These are phyloP conservation scores for Bertia moriformis DNA, from an alignment of 2,329 filamentous ascomycete species.

Conservation along the genomic window DNA sequence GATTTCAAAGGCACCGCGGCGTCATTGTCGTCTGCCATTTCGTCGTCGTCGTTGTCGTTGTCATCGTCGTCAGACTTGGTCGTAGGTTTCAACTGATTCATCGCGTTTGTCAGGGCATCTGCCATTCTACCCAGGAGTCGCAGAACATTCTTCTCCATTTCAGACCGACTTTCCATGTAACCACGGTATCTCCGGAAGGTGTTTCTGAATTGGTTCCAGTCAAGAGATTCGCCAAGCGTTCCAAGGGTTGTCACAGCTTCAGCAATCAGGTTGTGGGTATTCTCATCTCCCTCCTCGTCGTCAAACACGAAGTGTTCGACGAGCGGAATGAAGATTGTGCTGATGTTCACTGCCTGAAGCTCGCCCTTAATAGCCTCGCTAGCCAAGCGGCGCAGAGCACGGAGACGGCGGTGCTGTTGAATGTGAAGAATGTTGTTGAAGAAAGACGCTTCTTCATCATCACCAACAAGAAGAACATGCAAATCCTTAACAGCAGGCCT, in stretches of 20 bases:
- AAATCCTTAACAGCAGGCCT: slow-evolving; percentile 42
- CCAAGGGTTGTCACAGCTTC: slow-evolving; percentile 51
- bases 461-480: slow-evolving; percentile 36
- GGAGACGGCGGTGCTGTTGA: slow-evolving; percentile 26
- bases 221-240: slow-evolving; percentile 40
- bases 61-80: slow-evolving; percentile 12
- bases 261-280: slow-evolving; percentile 47
- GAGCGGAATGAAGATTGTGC: slow-evolving; percentile 51
- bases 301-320: slow-evolving; percentile 62
- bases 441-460: slow-evolving; percentile 55
- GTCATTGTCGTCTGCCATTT: slow-evolving; percentile 2
- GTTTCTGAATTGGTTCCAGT: slow-evolving; percentile 54
- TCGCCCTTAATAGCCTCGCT: slow-evolving; percentile 33
- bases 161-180: slow-evolving; percentile 45
- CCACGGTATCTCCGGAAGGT: slow-evolving; percentile 49
- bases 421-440: slow-evolving; percentile 57
- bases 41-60: slow-evolving; percentile 2
- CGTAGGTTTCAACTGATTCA: slow-evolving; percentile 6
- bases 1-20: slow-evolving; percentile 3
- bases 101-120: slow-evolving; percentile 39
- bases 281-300: slow-evolving; percentile 35
- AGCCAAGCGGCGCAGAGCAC: slow-evolving; percentile 45
- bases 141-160: slow-evolving; percentile 52
- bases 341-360: slow-evolving; percentile 44
- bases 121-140: slow-evolving; percentile 49